phyloP scores from a whole-genome alignment of 1,139 yeast species.

The Yamadazyma buinensis region DNA sequence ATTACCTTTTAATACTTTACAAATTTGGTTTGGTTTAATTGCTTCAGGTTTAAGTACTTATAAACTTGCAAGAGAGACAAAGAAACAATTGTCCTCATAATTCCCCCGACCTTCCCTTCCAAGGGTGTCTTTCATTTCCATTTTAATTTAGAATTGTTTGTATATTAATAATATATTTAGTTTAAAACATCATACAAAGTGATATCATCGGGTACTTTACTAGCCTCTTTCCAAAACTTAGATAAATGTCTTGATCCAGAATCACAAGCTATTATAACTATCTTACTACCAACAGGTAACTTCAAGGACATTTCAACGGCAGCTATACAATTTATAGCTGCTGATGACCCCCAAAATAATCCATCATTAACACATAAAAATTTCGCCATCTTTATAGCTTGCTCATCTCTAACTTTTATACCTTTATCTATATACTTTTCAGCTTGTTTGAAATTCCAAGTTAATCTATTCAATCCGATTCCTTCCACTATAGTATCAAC shows the following conservation, averaged over 20 bases:
- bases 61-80: slow-evolving; percentile 40
- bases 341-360: slow-evolving; percentile 83
- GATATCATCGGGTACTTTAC: slow-evolving; percentile 20
- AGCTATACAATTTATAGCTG: slow-evolving; percentile 91
- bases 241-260: slow-evolving; percentile 86
- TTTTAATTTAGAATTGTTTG: no score
- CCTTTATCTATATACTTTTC: slow-evolving; percentile 74
- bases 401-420: slow-evolving; percentile 69
- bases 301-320: slow-evolving; percentile 64
- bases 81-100: no score
- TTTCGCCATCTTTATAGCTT: slow-evolving; percentile 87
- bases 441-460: slow-evolving; percentile 74
- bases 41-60: slow-evolving; percentile 38
- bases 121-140: no score
- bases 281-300: slow-evolving; percentile 59
- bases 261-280: slow-evolving; percentile 91
- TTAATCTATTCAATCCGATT: slow-evolving; percentile 82
- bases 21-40: slow-evolving; percentile 48
- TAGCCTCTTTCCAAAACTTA: slow-evolving; percentile 84
- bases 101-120: no score
- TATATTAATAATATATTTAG: no score
- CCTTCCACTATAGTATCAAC: slow-evolving; percentile 96
- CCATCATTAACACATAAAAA: slow-evolving; percentile 81
- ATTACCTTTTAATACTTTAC: slow-evolving; percentile 42
- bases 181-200: background rate